Evolutionary conservation across 2,329 filamentous ascomycete species (phyloP), one percentile per base, ranked within the genome.

Genomic region (Colletotrichum orbiculare): DNA sequence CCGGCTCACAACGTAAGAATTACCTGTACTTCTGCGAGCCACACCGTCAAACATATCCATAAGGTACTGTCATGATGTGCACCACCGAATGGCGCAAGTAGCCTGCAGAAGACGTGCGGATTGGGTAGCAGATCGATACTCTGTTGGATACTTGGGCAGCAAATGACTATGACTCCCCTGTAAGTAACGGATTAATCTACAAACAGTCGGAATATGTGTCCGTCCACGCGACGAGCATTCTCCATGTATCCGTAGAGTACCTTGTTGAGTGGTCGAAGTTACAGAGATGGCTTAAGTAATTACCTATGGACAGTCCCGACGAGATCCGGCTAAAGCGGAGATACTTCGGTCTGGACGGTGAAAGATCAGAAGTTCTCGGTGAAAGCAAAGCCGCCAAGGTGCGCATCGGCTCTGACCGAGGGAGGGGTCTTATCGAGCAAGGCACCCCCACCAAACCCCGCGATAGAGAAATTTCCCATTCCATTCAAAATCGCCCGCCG

Each of bases 391-490:
- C 49, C 39, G 25, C 34, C 41, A 42, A 39, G 57, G 41, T 38
- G 57, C 7, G 12, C 13, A 9, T 13, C 42, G 9, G 43, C 25
- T 13, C 39, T 49, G 56, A 54, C 55, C 37, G 38, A 54, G 25
- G 38, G 17, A 34, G 13, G 52, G 3, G 34, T 53, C 62, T 65
- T 66, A 57, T 66, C 63, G 52, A 39, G 52, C 43, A 55, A 64
- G 54, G 15, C 38, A 63, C 63, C 63, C 63, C 63, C 62, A 58
- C 63, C 62, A 59, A 66, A 62, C 63, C 63, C 63, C 63, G 63
- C 63, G 63, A 66, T 65, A 62, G 63, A 66, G 63, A 66, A 66
- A 66, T 66, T 66, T 66, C 63, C 63, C 41, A 43, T 62, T 35
- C 12, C 41, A 4, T 62, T 57, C 58, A 66, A 66, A 66, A 66